These are phyloP conservation scores for Fusarium mangiferae DNA, from an alignment of 2,329 filamentous ascomycete genomes.

Conservation along the genomic window DNA sequence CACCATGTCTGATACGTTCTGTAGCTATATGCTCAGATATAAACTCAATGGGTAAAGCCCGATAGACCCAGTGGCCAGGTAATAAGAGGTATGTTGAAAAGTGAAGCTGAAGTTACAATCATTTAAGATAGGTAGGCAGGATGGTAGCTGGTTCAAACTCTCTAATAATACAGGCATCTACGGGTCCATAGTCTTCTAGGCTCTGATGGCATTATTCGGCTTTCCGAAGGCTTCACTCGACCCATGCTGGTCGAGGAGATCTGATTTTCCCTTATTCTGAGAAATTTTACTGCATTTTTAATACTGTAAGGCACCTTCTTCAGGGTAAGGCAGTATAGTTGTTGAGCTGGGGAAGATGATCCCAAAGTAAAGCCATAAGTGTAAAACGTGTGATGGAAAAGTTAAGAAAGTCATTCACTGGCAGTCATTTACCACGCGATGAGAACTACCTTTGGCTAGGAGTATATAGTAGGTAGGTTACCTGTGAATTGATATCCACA, in stretches of 20 bases:
- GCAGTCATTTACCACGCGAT: no score
- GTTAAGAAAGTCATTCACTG: background rate
- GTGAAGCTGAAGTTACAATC: slow-evolving; percentile 1
- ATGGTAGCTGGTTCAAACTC: slow-evolving; percentile 13
- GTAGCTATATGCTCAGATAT: background rate
- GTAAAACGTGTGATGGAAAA: background rate
- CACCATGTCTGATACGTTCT: background rate
- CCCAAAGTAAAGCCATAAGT: background rate
- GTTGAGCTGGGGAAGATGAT: background rate
- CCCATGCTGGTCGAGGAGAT: background rate
- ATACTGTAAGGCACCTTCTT: background rate
- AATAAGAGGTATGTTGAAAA: background rate
- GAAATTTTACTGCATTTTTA: background rate
- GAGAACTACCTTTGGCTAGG: background rate
- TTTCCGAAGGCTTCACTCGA: background rate
- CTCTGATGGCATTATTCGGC: background rate
- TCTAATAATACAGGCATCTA: slow-evolving; percentile 2
- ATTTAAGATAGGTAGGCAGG: background rate
- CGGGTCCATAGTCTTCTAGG: slow-evolving; percentile 2
- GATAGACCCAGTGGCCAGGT: background rate
- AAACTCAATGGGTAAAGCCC: background rate
- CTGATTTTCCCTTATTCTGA: background rate
- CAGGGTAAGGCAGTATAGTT: background rate
- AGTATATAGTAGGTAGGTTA: background rate
- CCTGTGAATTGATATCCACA: no score